Conservation (phyloP, 306 rosid genomes). For the Alnus rubra region DNA sequence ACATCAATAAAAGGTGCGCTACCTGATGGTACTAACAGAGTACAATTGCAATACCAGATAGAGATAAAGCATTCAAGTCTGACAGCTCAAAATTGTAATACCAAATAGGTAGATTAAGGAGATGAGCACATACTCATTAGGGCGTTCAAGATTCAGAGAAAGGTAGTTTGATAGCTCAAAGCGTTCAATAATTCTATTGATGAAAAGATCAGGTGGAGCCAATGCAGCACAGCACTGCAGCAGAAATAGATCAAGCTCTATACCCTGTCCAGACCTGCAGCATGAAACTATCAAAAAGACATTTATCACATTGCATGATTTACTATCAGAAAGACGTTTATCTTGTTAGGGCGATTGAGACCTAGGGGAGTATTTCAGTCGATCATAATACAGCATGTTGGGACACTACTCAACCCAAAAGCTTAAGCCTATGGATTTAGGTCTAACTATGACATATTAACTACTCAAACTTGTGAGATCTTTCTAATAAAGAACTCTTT, state of each 20-base stretch:
- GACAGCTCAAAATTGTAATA: neutral
- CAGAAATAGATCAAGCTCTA: constrained; percentile 95
- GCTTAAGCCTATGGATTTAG: no score
- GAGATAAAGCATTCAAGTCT: no score
- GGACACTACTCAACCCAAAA: no score
- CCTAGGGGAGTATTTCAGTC: no score
- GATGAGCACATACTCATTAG: constrained; percentile 63
- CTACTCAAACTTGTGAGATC: no score
- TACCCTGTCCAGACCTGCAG: constrained; percentile 91
- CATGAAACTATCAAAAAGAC: constrained; percentile 15
- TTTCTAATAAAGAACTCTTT: no score
- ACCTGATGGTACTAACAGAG: neutral
- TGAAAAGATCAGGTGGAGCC: constrained; percentile 80
- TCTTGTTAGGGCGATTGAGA: no score
- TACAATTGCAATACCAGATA: neutral
- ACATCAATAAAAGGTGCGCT: neutral
- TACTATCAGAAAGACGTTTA: no score
- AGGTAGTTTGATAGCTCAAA: constrained; percentile 75
- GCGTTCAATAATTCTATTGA: constrained; percentile 80
- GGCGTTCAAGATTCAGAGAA: constrained; percentile 59
- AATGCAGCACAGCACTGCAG: constrained; percentile 94
- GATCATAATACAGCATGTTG: no score
- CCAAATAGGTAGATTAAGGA: neutral
- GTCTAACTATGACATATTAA: no score
- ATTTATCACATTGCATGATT: no score